Base-by-base conservation (phyloP, 169 alveolate species). In the Neospora caninum region DNA sequence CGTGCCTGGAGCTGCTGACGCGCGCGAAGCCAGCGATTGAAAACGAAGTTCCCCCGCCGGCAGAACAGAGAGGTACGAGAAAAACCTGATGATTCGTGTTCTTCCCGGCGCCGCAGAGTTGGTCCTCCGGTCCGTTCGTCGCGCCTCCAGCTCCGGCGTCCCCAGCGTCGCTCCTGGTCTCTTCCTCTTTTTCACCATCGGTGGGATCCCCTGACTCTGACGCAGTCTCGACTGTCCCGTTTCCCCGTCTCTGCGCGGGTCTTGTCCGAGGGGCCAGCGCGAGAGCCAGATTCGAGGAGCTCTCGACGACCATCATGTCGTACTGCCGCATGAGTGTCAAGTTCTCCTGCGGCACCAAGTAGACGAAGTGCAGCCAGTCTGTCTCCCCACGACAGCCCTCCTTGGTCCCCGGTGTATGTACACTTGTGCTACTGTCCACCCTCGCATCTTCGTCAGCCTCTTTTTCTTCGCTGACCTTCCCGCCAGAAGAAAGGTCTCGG, bases 11-110 rank as follows among this genome's bases (percentile, higher is more conserved):
- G 45, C 80, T 88, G 36, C 69, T 22, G 31, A 94, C 22, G 13
- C 93, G 84, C 20, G 88, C 88, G 41, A 78, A 88, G 58, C 96
- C 96, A 0, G 94, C 96, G 0, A 94, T 89, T 38, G 92, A 70
- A 88, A 69, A 94, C 25, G 96, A 94, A 0, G 96, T 88, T 10
- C 94, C 94, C 38, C 96, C 96, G 10, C 94, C 96, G 18, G 92
- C 69, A 25, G 64, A 87, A 34, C 91, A 67, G 45, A 91, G 73
- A 42, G 96, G 96, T 16, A 89, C 86, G 20, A 94, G 42, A 36
- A 22, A 93, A 25, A 84, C 49, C 42, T 67, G 20, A 34, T 7
- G 64, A 67, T 42, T 9, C 78, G 49, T 49, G 58, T 49, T 49
- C 13, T 49, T 49, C 58, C 58, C 58, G 22, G 58, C 13, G 36